Evolutionary conservation across 352 stramenopile genomes (phyloP).

Genomic region (Peronosclerospora sorghi): DNA sequence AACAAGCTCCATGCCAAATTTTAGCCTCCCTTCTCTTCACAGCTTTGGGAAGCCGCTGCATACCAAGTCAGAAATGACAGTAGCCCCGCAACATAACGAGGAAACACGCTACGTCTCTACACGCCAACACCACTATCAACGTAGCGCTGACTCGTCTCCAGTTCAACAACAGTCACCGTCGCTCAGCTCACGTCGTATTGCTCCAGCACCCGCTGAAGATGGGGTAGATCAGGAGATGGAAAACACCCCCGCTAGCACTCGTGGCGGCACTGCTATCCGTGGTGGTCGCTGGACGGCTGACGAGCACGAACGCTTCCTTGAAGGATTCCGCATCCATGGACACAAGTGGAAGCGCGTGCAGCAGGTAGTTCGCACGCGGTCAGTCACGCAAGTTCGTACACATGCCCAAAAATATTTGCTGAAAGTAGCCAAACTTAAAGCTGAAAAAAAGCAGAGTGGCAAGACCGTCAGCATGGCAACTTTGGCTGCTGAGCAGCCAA

Average conservation of each 20-base stretch:
- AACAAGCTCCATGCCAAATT: constrained; percentile 31
- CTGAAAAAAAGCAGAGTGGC: constrained; percentile 56
- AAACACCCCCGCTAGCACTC: constrained; percentile 5
- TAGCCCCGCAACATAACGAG: constrained; percentile 26
- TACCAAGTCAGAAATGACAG: constrained; percentile 35
- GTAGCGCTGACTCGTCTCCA: constrained; percentile 20
- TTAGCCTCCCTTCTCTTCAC: constrained; percentile 71
- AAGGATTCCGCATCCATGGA: constrained; percentile 76
- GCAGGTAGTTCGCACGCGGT: constrained; percentile 79
- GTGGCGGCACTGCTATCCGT: constrained; percentile 14
- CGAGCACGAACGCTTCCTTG: constrained; percentile 79
- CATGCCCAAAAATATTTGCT: constrained; percentile 85
- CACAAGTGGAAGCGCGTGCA: constrained; percentile 88
- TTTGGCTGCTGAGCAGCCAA: constrained; percentile 9
- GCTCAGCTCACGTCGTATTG: constrained; percentile 36
- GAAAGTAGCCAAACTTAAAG: constrained; percentile 84
- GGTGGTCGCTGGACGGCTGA: constrained; percentile 77
- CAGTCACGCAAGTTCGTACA: constrained; percentile 81
- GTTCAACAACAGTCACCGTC: constrained; percentile 17
- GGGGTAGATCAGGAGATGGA: constrained; percentile 47
- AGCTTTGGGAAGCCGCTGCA: constrained; percentile 56
- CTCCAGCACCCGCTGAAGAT: constrained; percentile 46
- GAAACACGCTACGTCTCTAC: constrained; percentile 13
- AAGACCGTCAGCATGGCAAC: constrained; percentile 19
- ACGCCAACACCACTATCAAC: constrained; percentile 10